Conservation (phyloP, 805 yeast species). For the Metschnikowia cubensis region DNA sequence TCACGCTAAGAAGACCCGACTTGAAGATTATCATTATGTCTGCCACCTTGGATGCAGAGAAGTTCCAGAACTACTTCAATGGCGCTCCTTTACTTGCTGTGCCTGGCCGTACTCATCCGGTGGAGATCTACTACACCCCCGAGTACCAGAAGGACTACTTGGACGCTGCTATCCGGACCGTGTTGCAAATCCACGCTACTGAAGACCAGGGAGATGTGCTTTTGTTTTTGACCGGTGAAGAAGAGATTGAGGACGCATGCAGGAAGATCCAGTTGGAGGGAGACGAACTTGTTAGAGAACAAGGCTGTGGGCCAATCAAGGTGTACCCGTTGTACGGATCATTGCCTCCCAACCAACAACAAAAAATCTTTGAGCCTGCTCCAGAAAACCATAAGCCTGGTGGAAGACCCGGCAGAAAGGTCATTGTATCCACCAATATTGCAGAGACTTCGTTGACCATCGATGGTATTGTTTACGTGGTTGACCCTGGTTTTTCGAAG, state of each 20-base stretch:
- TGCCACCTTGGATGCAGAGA: slow-evolving; percentile 95
- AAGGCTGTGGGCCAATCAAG: slow-evolving; percentile 80
- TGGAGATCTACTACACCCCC: slow-evolving; percentile 94
- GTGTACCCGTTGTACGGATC: slow-evolving; percentile 97
- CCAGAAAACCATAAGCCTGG: slow-evolving; percentile 65
- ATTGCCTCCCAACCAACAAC: slow-evolving; percentile 93
- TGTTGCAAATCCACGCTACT: slow-evolving; percentile 93
- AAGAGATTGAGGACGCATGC: slow-evolving; percentile 96
- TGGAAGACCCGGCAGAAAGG: slow-evolving; percentile 93
- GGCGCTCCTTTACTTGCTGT: slow-evolving; percentile 93
- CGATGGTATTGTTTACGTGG: slow-evolving; percentile 95
- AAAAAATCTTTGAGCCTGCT: slow-evolving; percentile 88
- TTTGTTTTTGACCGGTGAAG: slow-evolving; percentile 91
- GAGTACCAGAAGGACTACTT: slow-evolving; percentile 93
- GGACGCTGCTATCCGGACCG: slow-evolving; percentile 94
- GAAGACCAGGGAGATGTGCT: slow-evolving; percentile 91
- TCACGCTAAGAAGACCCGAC: slow-evolving; percentile 75
- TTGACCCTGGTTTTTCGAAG: slow-evolving; percentile 95
- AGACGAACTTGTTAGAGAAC: slow-evolving; percentile 85
- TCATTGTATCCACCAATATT: slow-evolving; percentile 87
- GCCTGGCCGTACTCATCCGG: slow-evolving; percentile 98
- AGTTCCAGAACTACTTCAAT: slow-evolving; percentile 84
- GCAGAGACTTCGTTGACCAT: slow-evolving; percentile 98
- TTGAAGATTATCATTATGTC: slow-evolving; percentile 93
- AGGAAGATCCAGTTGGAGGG: slow-evolving; percentile 82